phyloP scores from a whole-genome alignment of 75 land plant species.

The Azolla pinnata region DNA sequence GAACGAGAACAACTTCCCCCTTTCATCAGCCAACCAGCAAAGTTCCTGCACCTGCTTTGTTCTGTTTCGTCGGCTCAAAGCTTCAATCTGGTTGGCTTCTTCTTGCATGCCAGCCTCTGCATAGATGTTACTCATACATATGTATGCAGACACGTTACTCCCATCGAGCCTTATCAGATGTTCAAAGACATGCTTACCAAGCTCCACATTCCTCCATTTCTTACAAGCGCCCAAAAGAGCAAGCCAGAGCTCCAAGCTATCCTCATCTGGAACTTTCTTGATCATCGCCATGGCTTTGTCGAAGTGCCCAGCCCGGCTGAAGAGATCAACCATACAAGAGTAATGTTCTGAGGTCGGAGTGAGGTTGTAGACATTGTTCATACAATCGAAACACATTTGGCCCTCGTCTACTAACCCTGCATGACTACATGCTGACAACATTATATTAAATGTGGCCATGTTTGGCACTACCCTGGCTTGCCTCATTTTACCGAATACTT shows the following conservation, averaged over 20 bases:
- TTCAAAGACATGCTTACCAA: slow-evolving; percentile 24
- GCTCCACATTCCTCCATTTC: slow-evolving; percentile 19
- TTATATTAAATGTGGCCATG: slow-evolving; percentile 25
- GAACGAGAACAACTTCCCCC: too few species aligned
- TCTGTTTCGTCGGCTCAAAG: too few species aligned
- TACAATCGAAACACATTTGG: slow-evolving; percentile 17
- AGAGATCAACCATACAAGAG: slow-evolving; percentile 33
- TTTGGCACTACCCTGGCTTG: slow-evolving; percentile 24
- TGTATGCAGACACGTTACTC: slow-evolving; percentile 35
- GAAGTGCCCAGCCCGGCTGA: slow-evolving; percentile 27
- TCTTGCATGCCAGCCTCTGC: slow-evolving; percentile 9
- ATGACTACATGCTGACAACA: slow-evolving; percentile 52
- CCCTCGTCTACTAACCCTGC: slow-evolving; percentile 36
- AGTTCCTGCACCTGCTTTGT: too few species aligned
- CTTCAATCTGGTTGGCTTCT: not conserved
- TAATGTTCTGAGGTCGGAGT: slow-evolving; percentile 24
- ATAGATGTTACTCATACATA: slow-evolving; percentile 36
- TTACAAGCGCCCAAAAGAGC: slow-evolving; percentile 34
- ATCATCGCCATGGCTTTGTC: slow-evolving; percentile 31
- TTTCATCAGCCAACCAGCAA: too few species aligned
- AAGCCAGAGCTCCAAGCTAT: slow-evolving; percentile 28
- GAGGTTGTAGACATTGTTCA: slow-evolving; percentile 21
- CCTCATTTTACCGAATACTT: slow-evolving; percentile 31
- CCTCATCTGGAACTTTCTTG: slow-evolving; percentile 21
- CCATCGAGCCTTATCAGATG: slow-evolving; percentile 18